These are phyloP conservation scores for Rasamsonia emersonii DNA, from an alignment of 2,329 filamentous ascomycete species.

Conservation along the genomic window DNA sequence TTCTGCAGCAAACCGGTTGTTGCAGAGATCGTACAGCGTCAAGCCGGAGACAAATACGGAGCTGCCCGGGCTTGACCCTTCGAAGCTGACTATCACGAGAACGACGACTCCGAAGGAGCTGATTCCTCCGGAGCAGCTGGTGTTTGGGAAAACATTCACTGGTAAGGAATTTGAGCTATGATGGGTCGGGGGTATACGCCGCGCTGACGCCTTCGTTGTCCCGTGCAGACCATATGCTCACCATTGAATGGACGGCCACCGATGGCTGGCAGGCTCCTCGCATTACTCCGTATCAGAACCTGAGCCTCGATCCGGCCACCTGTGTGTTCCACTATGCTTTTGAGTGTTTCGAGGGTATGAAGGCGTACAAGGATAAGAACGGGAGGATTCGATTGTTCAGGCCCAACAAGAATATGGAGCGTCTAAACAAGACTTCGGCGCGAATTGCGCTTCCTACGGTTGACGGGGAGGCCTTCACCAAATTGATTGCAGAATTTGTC, in stretches of 20 bases:
- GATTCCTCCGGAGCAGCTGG: constrained; percentile 66
- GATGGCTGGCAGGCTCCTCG: constrained; percentile 66
- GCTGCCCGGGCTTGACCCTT: constrained; percentile 64
- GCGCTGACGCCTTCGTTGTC: too few relatives aligned
- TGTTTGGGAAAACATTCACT: constrained; percentile 88
- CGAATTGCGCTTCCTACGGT: constrained; percentile 77
- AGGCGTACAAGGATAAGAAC: constrained; percentile 61
- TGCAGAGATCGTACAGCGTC: constrained; percentile 42
- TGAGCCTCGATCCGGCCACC: constrained; percentile 71
- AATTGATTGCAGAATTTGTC: constrained; percentile 72
- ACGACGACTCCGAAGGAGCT: constrained; percentile 68
- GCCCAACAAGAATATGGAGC: constrained; percentile 61
- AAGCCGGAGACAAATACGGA: constrained; percentile 18
- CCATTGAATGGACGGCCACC: constrained; percentile 55
- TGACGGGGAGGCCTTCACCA: constrained; percentile 61
- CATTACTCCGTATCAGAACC: constrained; percentile 66
- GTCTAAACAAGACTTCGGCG: constrained; percentile 35
- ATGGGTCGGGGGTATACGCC: too few relatives aligned
- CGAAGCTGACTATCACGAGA: constrained; percentile 64
- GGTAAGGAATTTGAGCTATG: constrained; percentile 56
- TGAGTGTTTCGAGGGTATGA: constrained; percentile 83
- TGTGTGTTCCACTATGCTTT: constrained; percentile 82
- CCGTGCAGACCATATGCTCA: constrained; percentile 84
- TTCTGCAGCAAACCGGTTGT: constrained; percentile 27
- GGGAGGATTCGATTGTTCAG: constrained; percentile 69